Base-by-base conservation (phyloP, 805 yeast species). In the Saccharomycopsis fibuligera region DNA sequence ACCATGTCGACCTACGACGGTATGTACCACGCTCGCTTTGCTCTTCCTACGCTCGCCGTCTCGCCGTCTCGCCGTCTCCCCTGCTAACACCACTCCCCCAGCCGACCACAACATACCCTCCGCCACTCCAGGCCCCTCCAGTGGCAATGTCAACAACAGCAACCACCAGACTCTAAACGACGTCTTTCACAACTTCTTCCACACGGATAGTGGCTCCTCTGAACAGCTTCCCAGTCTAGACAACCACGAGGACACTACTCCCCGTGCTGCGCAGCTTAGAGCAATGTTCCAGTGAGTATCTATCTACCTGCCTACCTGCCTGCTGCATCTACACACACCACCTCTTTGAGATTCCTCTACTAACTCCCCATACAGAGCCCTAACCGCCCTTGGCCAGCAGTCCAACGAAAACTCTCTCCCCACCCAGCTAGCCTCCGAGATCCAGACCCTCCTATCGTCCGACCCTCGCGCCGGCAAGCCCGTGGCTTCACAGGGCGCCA, bases 401-500 rank as follows among this genome's bases (percentile, higher is more conserved):
- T 8, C 31, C 12, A 12, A 27, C 31, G 37, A 35, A 16, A 29
- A 35, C 21, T 17, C 25, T 5, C 30, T 35, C 23, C 16, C 38
- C 5, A 24, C 41, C 5, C 33, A 24, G 19, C 10, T 41, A 36
- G 17, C 30, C 29, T 21, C 21, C 8, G 35, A 42, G 23, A 57
- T 35, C 65, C 64, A 4, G 58, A 52, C 35, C 23, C 58, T 47
- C 19, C 56, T 65, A 6, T n/a, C n/a, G n/a, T 59, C 60, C 17
- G 61, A 61, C 25, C 51, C 61, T 41, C 50, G 53, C 10, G 54
- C 53, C 35, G 52, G 56, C 10, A 55, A 58, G 22, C 57, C 58
- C 21, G 64, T 65, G 6, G 43, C 21, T 23, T 17, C 16, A n/a
- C 14, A 21, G 47, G 91, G 93, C 0, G 85, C 87, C 3, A 68